Conservation (phyloP, 2,329 filamentous ascomycete genomes). For the Colletotrichum spinosum region DNA sequence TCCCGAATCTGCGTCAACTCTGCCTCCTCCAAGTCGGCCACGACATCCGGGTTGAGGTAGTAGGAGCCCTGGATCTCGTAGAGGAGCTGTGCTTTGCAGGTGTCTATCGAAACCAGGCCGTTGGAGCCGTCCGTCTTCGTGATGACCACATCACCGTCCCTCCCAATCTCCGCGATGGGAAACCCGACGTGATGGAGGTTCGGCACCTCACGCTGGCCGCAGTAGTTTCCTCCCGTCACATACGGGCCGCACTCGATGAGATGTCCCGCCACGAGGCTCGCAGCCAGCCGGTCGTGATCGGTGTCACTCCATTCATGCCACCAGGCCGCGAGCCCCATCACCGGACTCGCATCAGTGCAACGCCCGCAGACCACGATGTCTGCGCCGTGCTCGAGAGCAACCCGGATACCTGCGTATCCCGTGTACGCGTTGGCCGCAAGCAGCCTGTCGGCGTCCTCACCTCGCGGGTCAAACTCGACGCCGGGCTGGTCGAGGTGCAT, state of each 20-base stretch:
- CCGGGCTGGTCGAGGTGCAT: conserved; percentile 37
- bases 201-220: conserved; percentile 57
- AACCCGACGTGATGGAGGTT: conserved; percentile 49
- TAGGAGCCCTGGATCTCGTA: conserved; percentile 61
- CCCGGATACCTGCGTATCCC: conserved; percentile 60
- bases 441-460: not conserved
- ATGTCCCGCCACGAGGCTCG: conserved; percentile 62
- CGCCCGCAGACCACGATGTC: conserved; percentile 62
- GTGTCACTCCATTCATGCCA: conserved; percentile 65
- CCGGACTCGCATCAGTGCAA: conserved; percentile 61
- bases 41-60: conserved; percentile 63
- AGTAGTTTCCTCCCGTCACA: conserved; percentile 66
- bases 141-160: conserved; percentile 48
- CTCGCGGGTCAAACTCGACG: conserved; percentile 23
- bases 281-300: conserved; percentile 62
- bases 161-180: conserved; percentile 52
- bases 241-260: conserved; percentile 67
- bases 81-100: conserved; percentile 58
- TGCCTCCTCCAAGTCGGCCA: conserved; percentile 52
- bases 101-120: conserved; percentile 51
- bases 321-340: conserved; percentile 67
- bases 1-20: conserved; percentile 48
- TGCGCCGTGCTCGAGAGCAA: conserved; percentile 54
- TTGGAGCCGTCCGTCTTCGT: conserved; percentile 48
- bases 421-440: conserved; percentile 62